Evolutionary conservation across 345 rosid genomes (phyloP), one percentile per base, ranked within the genome.

Genomic region (Arabidopsis suecica): DNA sequence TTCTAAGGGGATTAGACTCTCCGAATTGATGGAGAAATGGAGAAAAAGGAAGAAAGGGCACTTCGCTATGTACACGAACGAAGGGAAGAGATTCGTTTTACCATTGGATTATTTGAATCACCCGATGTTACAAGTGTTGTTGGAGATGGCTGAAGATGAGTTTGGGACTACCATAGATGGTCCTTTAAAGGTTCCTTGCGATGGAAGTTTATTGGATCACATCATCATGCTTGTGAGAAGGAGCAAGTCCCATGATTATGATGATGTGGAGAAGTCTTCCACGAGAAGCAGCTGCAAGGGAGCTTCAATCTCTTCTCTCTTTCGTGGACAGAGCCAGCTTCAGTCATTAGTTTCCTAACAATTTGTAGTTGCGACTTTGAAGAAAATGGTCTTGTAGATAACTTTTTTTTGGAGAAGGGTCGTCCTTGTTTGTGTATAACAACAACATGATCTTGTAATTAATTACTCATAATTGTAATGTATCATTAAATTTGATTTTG

Each of bases 131-230:
- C 78, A 72, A 36, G 85, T 79, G n/a, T 23, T 82, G 5, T 9
- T 82, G 44, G 78, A 86, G 48, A 82, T 84, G 87, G 86, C 86
- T 6, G 79, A 76, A 60, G 85, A 83, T 36, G 85, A 83, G 61
- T 83, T 83, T 53, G 86, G 80, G 3, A 74, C 77, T 3, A 69
- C 68, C 34, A 66, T 63, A 51, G 59, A 69, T 41, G 82, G 89
- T 33, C 89, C 87, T 11, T 57, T 86, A 1, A 69, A 72, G 58
- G 79, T 86, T 65, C 83, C 89, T 53, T 86, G 86, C 23, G 80
- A 82, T 47, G 75, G 78, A 73, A 76, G 81, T 40, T 50, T 86
- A 38, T 61, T 81, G 85, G 75, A 58, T 16, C 80, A 72, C 51
- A 68, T 83, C 47, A 68, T 81, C 48, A 62, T 71, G 69, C 60